A percentile compares a stretch with the other conserved stretches of the same genome.
These are phyloP conservation scores for Sporothrix schenckii DNA, from an alignment of 2,329 filamentous ascomycete species.

Conservation along the genomic window DNA sequence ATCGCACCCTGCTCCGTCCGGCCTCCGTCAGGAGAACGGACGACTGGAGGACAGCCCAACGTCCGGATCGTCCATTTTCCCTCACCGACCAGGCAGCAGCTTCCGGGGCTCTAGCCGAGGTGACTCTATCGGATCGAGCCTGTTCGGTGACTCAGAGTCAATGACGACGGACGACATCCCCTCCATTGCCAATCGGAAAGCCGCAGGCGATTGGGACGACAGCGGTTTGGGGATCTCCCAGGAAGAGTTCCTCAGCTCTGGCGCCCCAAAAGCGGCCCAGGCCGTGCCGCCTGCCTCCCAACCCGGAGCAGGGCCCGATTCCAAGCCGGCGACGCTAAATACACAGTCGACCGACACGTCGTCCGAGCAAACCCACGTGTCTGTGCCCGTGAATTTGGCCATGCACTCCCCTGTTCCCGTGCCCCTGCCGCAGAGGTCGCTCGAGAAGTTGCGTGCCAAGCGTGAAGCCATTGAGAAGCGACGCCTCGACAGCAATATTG, in stretches of 20 bases:
- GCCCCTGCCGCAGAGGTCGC: conserved; percentile 62
- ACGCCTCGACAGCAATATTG: conserved; percentile 70
- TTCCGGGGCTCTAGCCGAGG: conserved; percentile 80
- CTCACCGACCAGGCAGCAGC: conserved; percentile 70
- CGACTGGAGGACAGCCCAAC: conserved; percentile 81
- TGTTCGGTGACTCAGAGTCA: conserved; percentile 84
- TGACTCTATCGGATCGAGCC: conserved; percentile 84
- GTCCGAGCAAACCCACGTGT: conserved; percentile 52
- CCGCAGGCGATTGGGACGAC: conserved; percentile 77
- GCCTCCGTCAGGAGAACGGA: conserved; percentile 65
- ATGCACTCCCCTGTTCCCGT: conserved; percentile 50
- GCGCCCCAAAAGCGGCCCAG: neutral
- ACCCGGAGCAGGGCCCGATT: neutral
- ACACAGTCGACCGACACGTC: neutral
- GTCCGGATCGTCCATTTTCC: conserved; percentile 72
- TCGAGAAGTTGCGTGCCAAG: conserved; percentile 74
- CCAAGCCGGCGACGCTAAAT: neutral
- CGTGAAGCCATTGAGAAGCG: conserved; percentile 75
- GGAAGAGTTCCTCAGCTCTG: conserved; percentile 48
- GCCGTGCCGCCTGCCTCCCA: neutral
- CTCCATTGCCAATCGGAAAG: conserved; percentile 72
- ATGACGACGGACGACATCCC: conserved; percentile 77
- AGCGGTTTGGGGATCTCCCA: conserved; percentile 77
- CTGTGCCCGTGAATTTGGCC: conserved; percentile 65
- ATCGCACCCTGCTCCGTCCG: conserved; percentile 64